These are phyloP conservation scores for Dactylellina cionopaga DNA, from an alignment of 2,329 filamentous ascomycete genomes.

Conservation along the genomic window DNA sequence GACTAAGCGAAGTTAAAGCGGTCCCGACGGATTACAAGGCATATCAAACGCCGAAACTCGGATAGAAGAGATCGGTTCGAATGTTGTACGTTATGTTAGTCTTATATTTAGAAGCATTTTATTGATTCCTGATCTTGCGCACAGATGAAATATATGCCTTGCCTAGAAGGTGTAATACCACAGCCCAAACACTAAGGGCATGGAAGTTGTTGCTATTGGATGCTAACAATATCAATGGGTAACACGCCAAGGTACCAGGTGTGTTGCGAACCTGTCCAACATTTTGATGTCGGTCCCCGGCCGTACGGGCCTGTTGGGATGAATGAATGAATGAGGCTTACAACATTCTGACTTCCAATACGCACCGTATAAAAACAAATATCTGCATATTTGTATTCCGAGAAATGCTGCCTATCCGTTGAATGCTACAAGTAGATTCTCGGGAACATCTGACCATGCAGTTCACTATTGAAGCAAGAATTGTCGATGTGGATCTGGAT, in stretches of 20 bases:
- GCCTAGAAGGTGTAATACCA: too few relatives aligned
- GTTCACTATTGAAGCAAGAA: constrained; percentile 1
- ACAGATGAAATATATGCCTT: background rate
- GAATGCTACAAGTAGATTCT: background rate
- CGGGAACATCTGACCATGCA: constrained; percentile 29
- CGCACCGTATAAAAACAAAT: constrained; percentile 1
- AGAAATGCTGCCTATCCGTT: constrained; percentile 22
- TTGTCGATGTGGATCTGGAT: constrained; percentile 2
- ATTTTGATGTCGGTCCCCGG: too few relatives aligned
- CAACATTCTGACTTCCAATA: constrained; percentile 22
- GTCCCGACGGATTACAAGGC: constrained; percentile 26
- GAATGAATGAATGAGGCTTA: too few relatives aligned
- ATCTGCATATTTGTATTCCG: background rate
- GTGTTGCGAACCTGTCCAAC: too few relatives aligned
- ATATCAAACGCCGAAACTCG: constrained; percentile 7
- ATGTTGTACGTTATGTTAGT: background rate
- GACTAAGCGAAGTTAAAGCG: constrained; percentile 32
- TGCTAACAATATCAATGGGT: too few relatives aligned
- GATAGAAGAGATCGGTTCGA: background rate
- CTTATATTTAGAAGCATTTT: constrained; percentile 30
- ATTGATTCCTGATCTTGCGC: background rate
- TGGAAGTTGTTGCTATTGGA: too few relatives aligned
- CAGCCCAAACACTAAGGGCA: too few relatives aligned
- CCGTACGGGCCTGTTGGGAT: too few relatives aligned
- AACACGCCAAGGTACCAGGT: too few relatives aligned